Percentiles rank a stretch among this genome's conserved stretches.
These are phyloP conservation scores for Malassezia restricta DNA, from an alignment of 1,284 basidiomycete genomes.

Conservation along the genomic window DNA sequence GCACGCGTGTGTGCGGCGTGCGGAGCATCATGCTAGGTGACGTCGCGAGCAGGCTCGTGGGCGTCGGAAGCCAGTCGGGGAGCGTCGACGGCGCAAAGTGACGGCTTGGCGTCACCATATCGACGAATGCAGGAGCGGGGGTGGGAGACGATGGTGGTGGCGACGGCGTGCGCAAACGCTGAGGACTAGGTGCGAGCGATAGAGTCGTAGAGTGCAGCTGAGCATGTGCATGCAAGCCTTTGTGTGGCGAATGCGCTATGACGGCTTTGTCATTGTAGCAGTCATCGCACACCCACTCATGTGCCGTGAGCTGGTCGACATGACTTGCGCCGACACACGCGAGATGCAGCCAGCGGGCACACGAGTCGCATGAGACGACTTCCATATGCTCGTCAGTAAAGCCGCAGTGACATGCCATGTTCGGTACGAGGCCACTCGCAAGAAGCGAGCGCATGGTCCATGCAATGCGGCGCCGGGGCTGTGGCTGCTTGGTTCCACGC, in stretches of 20 bases:
- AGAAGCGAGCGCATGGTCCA: slow-evolving; percentile 1
- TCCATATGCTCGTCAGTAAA: slow-evolving; percentile 15
- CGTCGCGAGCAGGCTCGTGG: slow-evolving; percentile 9
- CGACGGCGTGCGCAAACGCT: slow-evolving; percentile 10
- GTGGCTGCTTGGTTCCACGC: background rate
- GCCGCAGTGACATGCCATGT: slow-evolving; percentile 14
- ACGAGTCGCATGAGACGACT: slow-evolving; percentile 15
- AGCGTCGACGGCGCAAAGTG: slow-evolving; percentile 5
- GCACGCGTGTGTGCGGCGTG: background rate
- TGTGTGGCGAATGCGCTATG: slow-evolving; percentile 1
- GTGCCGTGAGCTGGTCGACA: slow-evolving; percentile 8
- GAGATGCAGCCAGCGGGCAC: slow-evolving; percentile 13
- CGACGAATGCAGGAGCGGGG: background rate
- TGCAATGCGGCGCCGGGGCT: slow-evolving; percentile 1
- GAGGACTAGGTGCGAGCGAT: slow-evolving; percentile 13
- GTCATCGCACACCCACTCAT: slow-evolving; percentile 17
- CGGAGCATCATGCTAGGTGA: background rate
- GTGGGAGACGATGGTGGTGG: background rate
- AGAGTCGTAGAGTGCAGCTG: slow-evolving; percentile 4
- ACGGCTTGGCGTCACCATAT: slow-evolving; percentile 11
- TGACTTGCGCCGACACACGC: slow-evolving; percentile 13
- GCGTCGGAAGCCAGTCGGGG: slow-evolving; percentile 6
- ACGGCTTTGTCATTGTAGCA: slow-evolving; percentile 7
- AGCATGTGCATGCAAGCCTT: background rate
- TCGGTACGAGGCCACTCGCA: slow-evolving; percentile 8